Percentiles rank a stretch among this genome's conserved stretches.
phyloP scores from a whole-genome alignment of 2,329 filamentous ascomycete species.

The Magnaporthales sp. region DNA sequence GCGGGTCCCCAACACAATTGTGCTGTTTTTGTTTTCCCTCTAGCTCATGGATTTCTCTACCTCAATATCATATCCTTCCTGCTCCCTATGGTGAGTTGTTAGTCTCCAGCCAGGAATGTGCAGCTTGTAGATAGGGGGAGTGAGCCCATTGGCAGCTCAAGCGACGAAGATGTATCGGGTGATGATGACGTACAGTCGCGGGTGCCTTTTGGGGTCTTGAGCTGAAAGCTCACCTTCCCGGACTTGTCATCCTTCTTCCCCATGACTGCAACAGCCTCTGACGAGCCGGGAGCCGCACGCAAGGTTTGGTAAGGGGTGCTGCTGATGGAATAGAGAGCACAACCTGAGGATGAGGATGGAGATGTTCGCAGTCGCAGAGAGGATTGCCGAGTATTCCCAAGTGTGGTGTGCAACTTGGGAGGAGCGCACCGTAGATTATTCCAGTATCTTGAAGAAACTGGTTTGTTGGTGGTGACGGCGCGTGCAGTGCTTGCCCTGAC shows the following conservation, averaged over 20 bases:
- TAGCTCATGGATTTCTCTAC: not conserved
- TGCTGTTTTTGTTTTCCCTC: not conserved
- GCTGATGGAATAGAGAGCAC: not conserved
- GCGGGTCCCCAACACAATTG: not conserved
- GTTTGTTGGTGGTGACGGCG: constrained; percentile 1
- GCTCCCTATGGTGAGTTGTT: not conserved
- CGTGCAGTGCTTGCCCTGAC: constrained; percentile 4
- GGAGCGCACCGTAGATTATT: not conserved
- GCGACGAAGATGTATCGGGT: not conserved
- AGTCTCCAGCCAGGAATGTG: not conserved
- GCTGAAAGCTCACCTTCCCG: constrained; percentile 26
- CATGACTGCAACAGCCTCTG: constrained; percentile 4
- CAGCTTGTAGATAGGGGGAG: not conserved
- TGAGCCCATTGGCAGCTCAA: not conserved
- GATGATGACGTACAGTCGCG: constrained; percentile 43
- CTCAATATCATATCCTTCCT: constrained; percentile 6
- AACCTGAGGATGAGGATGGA: not conserved
- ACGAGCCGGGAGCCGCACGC: not conserved
- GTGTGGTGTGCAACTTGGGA: not conserved
- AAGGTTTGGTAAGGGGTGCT: not conserved
- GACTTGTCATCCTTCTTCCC: constrained; percentile 16
- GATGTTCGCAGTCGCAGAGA: not conserved
- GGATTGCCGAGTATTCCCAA: not conserved
- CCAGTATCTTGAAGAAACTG: not conserved
- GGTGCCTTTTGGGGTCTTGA: constrained; percentile 75